phyloP scores from a whole-genome alignment of 257 asterid genomes.

The Thymus mandschuricus region DNA sequence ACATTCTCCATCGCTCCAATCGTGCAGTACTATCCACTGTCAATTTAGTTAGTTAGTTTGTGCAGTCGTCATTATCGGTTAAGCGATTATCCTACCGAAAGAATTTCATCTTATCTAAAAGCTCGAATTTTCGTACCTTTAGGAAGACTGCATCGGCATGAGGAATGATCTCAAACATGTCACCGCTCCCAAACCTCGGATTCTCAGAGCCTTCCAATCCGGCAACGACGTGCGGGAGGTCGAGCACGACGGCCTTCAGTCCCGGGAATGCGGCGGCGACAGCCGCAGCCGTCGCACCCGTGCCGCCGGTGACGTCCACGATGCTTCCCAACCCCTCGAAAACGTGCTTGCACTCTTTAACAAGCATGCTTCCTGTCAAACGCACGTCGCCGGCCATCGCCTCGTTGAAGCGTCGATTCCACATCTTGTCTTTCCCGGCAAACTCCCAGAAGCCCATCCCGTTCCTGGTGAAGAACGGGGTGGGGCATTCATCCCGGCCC shows the following conservation, averaged over 20 bases:
- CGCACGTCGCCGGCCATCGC: background rate
- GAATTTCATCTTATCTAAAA: too few relatives aligned
- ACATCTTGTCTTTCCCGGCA: background rate
- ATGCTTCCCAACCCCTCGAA: background rate
- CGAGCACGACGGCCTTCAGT: constrained; percentile 5
- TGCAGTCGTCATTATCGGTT: background rate
- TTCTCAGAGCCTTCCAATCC: constrained; percentile 25
- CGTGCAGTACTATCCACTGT: constrained; percentile 8
- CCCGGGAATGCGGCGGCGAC: background rate
- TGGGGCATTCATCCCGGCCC: too few relatives aligned
- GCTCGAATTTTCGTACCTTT: too few relatives aligned
- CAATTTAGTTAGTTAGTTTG: background rate
- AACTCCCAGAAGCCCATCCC: too few relatives aligned
- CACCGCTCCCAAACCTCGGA: constrained; percentile 10
- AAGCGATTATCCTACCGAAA: too few relatives aligned
- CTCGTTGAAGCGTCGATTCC: background rate
- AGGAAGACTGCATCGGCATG: constrained; percentile 5
- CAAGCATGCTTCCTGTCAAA: background rate
- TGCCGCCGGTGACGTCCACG: constrained; percentile 13
- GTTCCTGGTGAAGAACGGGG: too few relatives aligned
- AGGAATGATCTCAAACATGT: constrained; percentile 27
- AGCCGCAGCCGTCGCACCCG: background rate
- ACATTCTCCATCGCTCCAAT: background rate
- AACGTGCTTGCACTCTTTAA: background rate
- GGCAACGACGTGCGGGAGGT: constrained; percentile 15